Percentiles rank a stretch among this genome's conserved stretches.
These are phyloP conservation scores for Salix exigua DNA, from an alignment of 345 rosid genomes.

Conservation along the genomic window DNA sequence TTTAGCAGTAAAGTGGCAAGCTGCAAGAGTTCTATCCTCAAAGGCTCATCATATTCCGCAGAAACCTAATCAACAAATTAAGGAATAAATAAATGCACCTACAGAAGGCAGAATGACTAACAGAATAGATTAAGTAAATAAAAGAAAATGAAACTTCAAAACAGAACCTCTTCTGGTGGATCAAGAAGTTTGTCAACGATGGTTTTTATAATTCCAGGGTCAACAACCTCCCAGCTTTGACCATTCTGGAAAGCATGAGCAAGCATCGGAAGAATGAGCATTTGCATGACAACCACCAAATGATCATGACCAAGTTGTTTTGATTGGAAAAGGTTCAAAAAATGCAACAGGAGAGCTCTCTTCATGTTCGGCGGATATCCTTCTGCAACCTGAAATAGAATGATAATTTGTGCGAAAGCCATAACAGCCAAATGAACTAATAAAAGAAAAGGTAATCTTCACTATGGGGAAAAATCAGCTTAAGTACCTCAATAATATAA, in stretches of 20 bases:
- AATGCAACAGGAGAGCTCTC: slow-evolving; percentile 81
- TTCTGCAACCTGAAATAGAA: slow-evolving; percentile 75
- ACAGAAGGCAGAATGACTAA: background rate
- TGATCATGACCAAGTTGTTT: slow-evolving; percentile 94
- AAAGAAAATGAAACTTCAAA: background rate
- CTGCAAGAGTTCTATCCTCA: slow-evolving; percentile 97
- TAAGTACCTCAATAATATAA: slow-evolving; percentile 85
- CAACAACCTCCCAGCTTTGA: slow-evolving; percentile 96
- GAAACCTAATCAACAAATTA: slow-evolving; percentile 55
- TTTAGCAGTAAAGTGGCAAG: slow-evolving; percentile 96
- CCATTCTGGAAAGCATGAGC: slow-evolving; percentile 88
- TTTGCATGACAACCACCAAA: slow-evolving; percentile 94
- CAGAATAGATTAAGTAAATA: background rate
- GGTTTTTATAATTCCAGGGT: slow-evolving; percentile 74
- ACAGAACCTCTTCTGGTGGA: slow-evolving; percentile 95
- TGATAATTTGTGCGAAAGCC: background rate
- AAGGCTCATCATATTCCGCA: slow-evolving; percentile 93
- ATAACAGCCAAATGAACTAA: background rate
- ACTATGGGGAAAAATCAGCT: background rate
- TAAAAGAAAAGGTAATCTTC: background rate
- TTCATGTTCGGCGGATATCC: slow-evolving; percentile 83
- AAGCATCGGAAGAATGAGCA: slow-evolving; percentile 99
- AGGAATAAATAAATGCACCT: background rate
- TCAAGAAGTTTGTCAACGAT: slow-evolving; percentile 98
- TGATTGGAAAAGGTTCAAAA: slow-evolving; percentile 82